These are phyloP conservation scores for Orbilia quercus DNA, from an alignment of 2,329 filamentous ascomycete genomes.

Conservation along the genomic window DNA sequence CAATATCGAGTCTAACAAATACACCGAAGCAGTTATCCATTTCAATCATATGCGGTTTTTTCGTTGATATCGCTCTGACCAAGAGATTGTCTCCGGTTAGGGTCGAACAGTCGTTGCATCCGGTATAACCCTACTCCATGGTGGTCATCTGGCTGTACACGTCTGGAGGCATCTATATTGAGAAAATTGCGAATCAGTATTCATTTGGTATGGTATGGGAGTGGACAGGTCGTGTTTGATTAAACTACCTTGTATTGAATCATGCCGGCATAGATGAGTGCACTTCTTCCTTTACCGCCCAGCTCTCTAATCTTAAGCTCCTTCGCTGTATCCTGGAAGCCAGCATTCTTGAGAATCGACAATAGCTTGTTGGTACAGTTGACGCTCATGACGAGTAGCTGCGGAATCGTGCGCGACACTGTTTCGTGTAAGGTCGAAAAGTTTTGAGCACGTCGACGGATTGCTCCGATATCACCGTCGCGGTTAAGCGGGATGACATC, in stretches of 20 bases:
- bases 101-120: neutral
- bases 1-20: neutral
- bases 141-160: conserved; percentile 56
- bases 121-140: conserved; percentile 43
- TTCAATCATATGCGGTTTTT: neutral
- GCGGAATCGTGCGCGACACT: conserved; percentile 88
- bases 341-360: conserved; percentile 74
- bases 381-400: conserved; percentile 93
- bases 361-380: conserved; percentile 83
- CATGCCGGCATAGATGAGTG: conserved; percentile 60
- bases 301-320: conserved; percentile 58
- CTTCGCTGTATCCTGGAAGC: conserved; percentile 69
- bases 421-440: conserved; percentile 83
- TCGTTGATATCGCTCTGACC: neutral
- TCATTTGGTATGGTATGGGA: neutral
- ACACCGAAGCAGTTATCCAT: neutral
- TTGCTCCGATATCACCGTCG: conserved; percentile 77
- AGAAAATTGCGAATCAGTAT: conserved; percentile 13
- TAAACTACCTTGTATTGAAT: conserved; percentile 60
- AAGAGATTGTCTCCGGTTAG: no score
- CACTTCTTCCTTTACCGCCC: conserved; percentile 58
- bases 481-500: conserved; percentile 83
- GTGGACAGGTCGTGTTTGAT: neutral
- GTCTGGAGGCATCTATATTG: conserved; percentile 50
- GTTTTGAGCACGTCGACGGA: conserved; percentile 81